Conservation (phyloP, 2,329 filamentous ascomycete genomes). For the Ceratocystis ficicola region DNA sequence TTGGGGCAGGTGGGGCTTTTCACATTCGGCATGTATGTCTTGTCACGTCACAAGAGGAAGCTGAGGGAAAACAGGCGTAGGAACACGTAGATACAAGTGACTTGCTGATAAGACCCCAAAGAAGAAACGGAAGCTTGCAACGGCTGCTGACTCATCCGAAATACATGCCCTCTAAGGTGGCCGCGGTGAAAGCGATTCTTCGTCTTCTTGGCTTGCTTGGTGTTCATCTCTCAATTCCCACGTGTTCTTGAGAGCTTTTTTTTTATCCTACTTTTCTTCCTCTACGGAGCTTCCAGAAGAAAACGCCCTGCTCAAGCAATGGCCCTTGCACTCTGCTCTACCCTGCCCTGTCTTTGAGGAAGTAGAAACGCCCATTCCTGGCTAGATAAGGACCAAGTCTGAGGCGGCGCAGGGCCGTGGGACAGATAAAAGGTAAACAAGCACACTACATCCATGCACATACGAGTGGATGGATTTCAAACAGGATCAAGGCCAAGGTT, state of each 20-base stretch:
- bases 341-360: not conserved
- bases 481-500: not conserved
- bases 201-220: not conserved
- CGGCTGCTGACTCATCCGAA: not conserved
- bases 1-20: not conserved
- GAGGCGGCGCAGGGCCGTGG: not conserved
- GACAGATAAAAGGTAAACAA: not conserved
- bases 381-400: not conserved
- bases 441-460: not conserved
- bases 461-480: not conserved
- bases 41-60: not conserved
- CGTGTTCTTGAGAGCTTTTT: not conserved
- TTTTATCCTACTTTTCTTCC: not conserved
- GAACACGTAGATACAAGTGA: not conserved
- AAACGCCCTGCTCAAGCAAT: not conserved
- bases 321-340: not conserved
- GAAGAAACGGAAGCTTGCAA: not conserved
- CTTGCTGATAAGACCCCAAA: not conserved
- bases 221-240: not conserved
- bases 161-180: not conserved
- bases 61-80: not conserved
- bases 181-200: not conserved
- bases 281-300: slow-evolving; percentile 6
- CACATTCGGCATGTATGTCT: not conserved
- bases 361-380: not conserved